A percentile compares a stretch with the other conserved stretches of the same genome.
phyloP scores from a whole-genome alignment of 805 yeast species.

The Candida berthetii region DNA sequence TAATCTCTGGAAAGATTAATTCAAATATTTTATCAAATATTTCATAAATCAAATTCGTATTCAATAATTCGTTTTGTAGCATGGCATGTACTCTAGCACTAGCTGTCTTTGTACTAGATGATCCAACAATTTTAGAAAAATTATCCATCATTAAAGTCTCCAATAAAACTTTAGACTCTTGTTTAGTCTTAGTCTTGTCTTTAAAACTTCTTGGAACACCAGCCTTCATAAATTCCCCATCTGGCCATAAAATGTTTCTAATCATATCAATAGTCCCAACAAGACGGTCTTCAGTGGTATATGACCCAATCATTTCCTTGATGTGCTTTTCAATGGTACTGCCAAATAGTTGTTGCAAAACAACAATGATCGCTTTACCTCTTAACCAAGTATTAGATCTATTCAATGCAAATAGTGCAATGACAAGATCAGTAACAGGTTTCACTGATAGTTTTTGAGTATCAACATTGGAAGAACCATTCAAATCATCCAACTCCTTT shows the following conservation, averaged over 20 bases:
- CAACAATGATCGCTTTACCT: constrained; percentile 76
- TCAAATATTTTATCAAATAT: constrained; percentile 51
- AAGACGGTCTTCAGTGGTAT: constrained; percentile 38
- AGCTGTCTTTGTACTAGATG: constrained; percentile 56
- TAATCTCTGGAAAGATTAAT: constrained; percentile 25
- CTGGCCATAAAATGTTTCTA: constrained; percentile 39
- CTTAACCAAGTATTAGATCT: constrained; percentile 70
- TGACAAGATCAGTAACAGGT: constrained; percentile 74
- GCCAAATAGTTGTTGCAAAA: constrained; percentile 81
- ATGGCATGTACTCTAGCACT: constrained; percentile 51
- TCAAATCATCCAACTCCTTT: constrained; percentile 42
- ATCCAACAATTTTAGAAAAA: constrained; percentile 71
- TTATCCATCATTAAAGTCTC: constrained; percentile 55
- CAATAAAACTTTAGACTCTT: constrained; percentile 53
- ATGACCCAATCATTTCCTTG: constrained; percentile 31
- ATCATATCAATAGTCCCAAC: constrained; percentile 29
- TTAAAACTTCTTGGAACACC: constrained; percentile 38
- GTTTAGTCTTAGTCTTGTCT: constrained; percentile 46
- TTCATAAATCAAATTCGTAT: constrained; percentile 54
- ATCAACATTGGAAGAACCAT: constrained; percentile 6
- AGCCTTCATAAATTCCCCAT: constrained; percentile 43
- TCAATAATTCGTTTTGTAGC: constrained; percentile 69
- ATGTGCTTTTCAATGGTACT: constrained; percentile 70
- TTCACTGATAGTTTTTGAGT: constrained; percentile 54
- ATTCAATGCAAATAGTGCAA: constrained; percentile 62